Conservation (phyloP, 2,329 filamentous ascomycete genomes). For the Tricladium varicosporioides region DNA sequence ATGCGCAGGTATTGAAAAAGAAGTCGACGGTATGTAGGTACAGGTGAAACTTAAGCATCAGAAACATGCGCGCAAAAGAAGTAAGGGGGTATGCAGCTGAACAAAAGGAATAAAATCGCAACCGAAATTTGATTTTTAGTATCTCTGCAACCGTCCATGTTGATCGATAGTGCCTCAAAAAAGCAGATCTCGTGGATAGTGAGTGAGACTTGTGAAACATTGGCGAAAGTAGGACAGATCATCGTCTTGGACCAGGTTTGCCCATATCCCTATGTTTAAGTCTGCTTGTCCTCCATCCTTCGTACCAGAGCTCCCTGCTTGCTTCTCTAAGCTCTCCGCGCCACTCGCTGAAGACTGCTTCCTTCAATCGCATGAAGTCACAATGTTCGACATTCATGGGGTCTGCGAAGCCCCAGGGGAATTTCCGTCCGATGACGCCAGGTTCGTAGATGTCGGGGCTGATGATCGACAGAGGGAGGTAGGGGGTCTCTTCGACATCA, state of each 20-base stretch:
- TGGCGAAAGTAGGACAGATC: conserved; percentile 15
- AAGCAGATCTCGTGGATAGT: conserved; percentile 2
- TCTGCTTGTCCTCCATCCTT: conserved; percentile 82
- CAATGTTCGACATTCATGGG: conserved; percentile 90
- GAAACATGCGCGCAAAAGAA: background rate
- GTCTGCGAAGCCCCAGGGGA: conserved; percentile 96
- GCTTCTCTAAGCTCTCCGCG: conserved; percentile 85
- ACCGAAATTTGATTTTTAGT: conserved; percentile 12
- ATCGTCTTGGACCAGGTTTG: conserved; percentile 25
- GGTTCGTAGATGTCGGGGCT: conserved; percentile 90
- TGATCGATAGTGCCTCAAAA: conserved; percentile 6
- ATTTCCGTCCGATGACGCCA: conserved; percentile 75
- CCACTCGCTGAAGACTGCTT: conserved; percentile 93
- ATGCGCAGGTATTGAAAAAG: no score
- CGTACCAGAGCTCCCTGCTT: conserved; percentile 91
- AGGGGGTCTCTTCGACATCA: conserved; percentile 56
- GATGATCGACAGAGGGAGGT: conserved; percentile 87
- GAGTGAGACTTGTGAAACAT: conserved; percentile 10
- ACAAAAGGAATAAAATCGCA: conserved; percentile 15
- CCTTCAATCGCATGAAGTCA: conserved; percentile 87
- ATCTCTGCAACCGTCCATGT: no score
- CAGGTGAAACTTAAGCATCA: no score
- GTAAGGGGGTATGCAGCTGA: conserved; percentile 24
- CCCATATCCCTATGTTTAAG: conserved; percentile 38
- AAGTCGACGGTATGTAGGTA: no score